Evolutionary conservation across 306 rosid species (phyloP).

Genomic region (Quercus gilva): DNA sequence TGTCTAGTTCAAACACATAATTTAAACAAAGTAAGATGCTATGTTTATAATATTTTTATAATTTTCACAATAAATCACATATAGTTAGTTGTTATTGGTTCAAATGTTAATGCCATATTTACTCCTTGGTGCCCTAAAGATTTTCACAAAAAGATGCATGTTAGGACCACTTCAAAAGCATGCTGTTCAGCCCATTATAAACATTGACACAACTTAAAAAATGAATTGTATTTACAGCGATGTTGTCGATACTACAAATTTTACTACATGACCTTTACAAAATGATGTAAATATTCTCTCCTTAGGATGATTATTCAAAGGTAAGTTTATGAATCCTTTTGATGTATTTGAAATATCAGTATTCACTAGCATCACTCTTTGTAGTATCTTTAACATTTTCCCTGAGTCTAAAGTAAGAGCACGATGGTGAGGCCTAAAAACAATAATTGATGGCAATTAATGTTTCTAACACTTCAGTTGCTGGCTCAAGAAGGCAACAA

Average conservation of each 20-base stretch:
- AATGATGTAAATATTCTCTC: conserved; percentile 20
- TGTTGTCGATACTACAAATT: background rate
- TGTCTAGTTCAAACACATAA: background rate
- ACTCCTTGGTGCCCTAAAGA: conserved; percentile 2
- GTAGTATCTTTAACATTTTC: too few relatives aligned
- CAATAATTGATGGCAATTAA: too few relatives aligned
- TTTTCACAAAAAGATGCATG: background rate
- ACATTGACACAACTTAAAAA: background rate
- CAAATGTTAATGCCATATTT: conserved; percentile 5
- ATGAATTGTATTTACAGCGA: too few relatives aligned
- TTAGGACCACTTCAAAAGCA: conserved; percentile 7
- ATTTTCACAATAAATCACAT: too few relatives aligned
- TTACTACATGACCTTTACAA: too few relatives aligned
- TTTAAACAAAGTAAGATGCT: background rate
- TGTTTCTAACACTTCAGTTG: background rate
- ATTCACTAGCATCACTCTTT: too few relatives aligned
- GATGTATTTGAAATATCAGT: background rate
- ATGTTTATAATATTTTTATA: too few relatives aligned
- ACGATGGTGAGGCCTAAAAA: background rate
- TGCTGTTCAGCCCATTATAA: background rate
- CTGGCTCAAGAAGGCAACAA: background rate
- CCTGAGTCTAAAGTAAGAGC: background rate
- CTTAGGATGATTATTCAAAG: conserved; percentile 19
- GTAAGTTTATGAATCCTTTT: conserved; percentile 32
- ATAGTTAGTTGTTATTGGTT: too few relatives aligned